These are phyloP conservation scores for Globisporangium iwayamae DNA, from an alignment of 352 stramenopile species.

Conservation along the genomic window DNA sequence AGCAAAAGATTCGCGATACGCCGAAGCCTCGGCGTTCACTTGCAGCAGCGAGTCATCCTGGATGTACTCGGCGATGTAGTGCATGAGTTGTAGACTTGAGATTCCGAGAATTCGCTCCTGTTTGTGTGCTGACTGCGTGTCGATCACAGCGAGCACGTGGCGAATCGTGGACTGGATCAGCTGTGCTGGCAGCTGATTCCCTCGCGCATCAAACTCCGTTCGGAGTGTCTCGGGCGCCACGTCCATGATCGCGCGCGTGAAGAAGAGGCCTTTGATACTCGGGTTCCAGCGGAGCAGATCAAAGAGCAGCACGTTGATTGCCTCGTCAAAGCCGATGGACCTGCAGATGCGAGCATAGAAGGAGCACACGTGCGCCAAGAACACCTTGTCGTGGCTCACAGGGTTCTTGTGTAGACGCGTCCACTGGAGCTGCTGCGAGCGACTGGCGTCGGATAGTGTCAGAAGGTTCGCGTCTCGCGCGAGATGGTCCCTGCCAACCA, in stretches of 20 bases:
- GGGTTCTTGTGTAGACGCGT: not conserved
- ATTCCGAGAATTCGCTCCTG: not conserved
- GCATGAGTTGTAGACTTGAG: not conserved
- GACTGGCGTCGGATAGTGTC: not conserved
- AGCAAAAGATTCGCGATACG: not conserved
- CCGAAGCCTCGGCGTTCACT: not conserved
- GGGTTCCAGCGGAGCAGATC: conserved; percentile 37
- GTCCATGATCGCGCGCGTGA: conserved; percentile 32
- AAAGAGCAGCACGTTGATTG: conserved; percentile 39
- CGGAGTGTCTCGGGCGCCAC: conserved; percentile 29
- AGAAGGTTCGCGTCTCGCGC: too few relatives aligned
- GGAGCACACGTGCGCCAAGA: conserved; percentile 37
- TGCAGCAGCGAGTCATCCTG: not conserved
- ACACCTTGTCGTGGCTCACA: conserved; percentile 35
- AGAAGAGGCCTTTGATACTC: conserved; percentile 44
- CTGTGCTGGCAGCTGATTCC: conserved; percentile 4
- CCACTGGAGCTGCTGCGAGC: not conserved
- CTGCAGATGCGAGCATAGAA: conserved; percentile 37
- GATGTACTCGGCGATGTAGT: not conserved
- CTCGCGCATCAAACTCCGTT: conserved; percentile 31
- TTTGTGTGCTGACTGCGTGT: not conserved
- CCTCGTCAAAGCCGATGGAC: conserved; percentile 15
- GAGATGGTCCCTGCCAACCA: not conserved
- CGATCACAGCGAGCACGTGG: conserved; percentile 29
- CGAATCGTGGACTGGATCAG: conserved; percentile 27